phyloP scores from a whole-genome alignment of 1,284 basidiomycete species.

The Fomes fomentarius region DNA sequence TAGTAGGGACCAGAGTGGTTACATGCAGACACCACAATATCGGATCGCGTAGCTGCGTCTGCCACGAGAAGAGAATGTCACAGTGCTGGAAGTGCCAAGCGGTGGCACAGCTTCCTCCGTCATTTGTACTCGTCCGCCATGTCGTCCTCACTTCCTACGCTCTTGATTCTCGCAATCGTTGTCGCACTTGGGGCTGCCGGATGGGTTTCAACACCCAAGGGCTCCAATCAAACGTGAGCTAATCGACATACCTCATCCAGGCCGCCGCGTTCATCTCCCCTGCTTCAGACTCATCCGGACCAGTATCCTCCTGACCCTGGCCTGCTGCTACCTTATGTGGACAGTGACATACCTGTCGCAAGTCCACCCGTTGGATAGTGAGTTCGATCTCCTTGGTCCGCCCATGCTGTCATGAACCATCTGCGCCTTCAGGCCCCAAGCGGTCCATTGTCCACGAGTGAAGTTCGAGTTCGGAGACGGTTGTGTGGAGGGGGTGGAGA shows the following conservation, averaged over 20 bases:
- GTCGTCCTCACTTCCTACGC: conserved; percentile 42
- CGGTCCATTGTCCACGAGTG: conserved; percentile 26
- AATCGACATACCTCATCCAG: background rate
- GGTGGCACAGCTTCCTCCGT: background rate
- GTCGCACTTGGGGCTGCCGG: conserved; percentile 60
- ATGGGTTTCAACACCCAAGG: conserved; percentile 80
- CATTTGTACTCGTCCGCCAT: conserved; percentile 25
- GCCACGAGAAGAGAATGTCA: too few species aligned
- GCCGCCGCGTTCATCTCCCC: background rate
- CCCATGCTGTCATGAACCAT: too few species aligned
- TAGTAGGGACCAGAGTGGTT: too few species aligned
- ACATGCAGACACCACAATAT: too few species aligned
- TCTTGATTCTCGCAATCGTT: conserved; percentile 53
- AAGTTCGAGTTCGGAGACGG: background rate
- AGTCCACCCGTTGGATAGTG: conserved; percentile 86
- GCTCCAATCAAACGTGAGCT: conserved; percentile 86
- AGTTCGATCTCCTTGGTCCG: conserved; percentile 25
- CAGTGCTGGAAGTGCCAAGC: too few species aligned
- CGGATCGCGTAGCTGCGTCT: too few species aligned
- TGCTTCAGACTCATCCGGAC: conserved; percentile 77
- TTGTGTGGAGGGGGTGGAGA: background rate
- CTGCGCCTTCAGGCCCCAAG: conserved; percentile 26
- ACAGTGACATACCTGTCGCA: conserved; percentile 92
- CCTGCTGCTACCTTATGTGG: conserved; percentile 93
- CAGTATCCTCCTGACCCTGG: conserved; percentile 72